Evolutionary conservation across 1,284 basidiomycete species (phyloP), one percentile per base, ranked within the genome.

Genomic region (Cerrena zonata): DNA sequence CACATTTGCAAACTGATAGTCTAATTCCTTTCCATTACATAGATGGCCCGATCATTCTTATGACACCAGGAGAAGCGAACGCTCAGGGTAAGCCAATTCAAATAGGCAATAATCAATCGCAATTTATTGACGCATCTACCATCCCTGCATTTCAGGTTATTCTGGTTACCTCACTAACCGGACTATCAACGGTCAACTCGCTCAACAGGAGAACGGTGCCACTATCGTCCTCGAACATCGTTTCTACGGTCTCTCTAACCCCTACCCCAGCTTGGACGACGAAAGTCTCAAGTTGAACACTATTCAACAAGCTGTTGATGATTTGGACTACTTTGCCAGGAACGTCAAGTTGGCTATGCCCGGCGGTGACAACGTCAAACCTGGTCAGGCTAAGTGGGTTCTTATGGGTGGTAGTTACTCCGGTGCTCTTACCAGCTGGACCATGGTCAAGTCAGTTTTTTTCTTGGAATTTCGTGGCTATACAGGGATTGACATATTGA

Each of bases 321-420:
- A 89, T 60, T 65, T 87, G 24, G 81, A 73, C 37, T 86, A 84
- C 65, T 89, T 89, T 59, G 76, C 82, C 11, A 70, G 81, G 56
- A 86, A 77, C 57, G 85, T 79, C 2, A 66, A 77, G 25, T 71
- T 88, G 36, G 80, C 85, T 1, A 82, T 83, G 77, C 82, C 83
- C 0, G 74, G 76, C 41, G 86, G 86, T 4, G 74, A 78, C 53
- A 60, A 68, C 7, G 69, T 86, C 10, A 74, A 73, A 23, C 81
- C 84, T 2, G 72, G 71, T 44, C 74, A 77, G 48, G 78, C 79
- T 0, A 80, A 82, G 4, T 88, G 86, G 86, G 69, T 88, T 42
- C 61, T 87, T 23, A 64, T 84, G 30, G 86, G 86, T n/a, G 84
- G 84, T 24, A 85, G 82, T 60, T 86, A 87, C 58, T 72, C 80